These are phyloP conservation scores for Saccharomyces hybrid DNA, from an alignment of 1,139 yeast species.

Conservation along the genomic window DNA sequence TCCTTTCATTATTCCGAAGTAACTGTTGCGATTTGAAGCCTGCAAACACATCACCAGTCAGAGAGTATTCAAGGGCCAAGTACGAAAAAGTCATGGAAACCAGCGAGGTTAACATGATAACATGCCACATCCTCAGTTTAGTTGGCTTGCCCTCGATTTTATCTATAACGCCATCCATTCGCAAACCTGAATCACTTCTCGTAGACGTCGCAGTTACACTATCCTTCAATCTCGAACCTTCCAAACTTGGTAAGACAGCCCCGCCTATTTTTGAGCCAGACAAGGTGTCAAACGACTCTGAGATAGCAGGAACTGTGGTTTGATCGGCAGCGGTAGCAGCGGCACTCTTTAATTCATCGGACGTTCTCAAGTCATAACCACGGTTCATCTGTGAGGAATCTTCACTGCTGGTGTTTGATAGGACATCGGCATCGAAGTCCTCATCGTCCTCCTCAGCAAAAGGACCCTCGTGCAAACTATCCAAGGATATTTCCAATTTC, in stretches of 20 bases:
- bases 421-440: slow-evolving; percentile 14
- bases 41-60: slow-evolving; percentile 7
- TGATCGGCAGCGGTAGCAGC: background rate
- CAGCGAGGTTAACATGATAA: slow-evolving; percentile 8
- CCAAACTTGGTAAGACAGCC: background rate
- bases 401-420: slow-evolving; percentile 19
- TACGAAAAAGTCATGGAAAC: background rate
- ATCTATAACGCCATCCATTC: background rate
- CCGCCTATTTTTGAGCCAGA: background rate
- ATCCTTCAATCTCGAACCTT: background rate
- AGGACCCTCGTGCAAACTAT: slow-evolving; percentile 1
- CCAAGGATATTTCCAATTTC: background rate
- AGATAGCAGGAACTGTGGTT: background rate
- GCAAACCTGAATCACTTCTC: background rate
- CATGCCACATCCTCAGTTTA: slow-evolving; percentile 9
- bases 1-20: background rate
- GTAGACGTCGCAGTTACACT: background rate
- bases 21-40: slow-evolving; percentile 4
- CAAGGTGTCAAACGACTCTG: slow-evolving; percentile 1
- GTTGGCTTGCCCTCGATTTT: background rate
- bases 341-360: background rate
- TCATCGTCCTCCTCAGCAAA: slow-evolving; percentile 8
- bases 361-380: background rate
- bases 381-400: slow-evolving; percentile 7
- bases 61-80: background rate